Evolutionary conservation across 2,329 filamentous ascomycete genomes (phyloP), one percentile per base, ranked within the genome.

Genomic region (Dryadomyces sulphureus): DNA sequence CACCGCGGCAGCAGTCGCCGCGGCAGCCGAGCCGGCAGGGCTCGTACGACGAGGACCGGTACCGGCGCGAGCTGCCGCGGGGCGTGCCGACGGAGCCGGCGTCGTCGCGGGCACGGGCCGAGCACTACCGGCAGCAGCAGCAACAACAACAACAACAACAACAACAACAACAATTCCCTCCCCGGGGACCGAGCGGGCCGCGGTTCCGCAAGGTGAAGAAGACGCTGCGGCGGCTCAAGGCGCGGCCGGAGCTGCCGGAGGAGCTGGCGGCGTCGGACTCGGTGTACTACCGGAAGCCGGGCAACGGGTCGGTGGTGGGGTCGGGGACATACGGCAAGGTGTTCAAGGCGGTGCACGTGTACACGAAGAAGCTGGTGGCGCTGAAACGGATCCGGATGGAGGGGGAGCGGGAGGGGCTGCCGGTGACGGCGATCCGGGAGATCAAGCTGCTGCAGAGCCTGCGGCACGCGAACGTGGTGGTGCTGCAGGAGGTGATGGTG

Each of bases 311-410:
- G 0, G 90, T 96, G 0, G 83, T 96, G 19, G 90, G 90, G 16
- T 94, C 90, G 38, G 90, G 90, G 11, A 96, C 90, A 0, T 96
- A 95, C 56, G 92, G 87, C 45, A 94, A 94, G 61, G 88, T 94
- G 5, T 94, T 93, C 69, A 94, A 94, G 60, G 88, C 79, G n/a
- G 69, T 88, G 8, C 87, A 94, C 57, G 85, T 92, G n/a, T 93
- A 93, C 59, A 94, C 85, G 1, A 84, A 84, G 54, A 77, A 79
- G 36, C 72, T 84, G 49, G 88, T 93, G 21, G 88, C 88, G 1
- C 68, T 94, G 49, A 94, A 94, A 66, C 83, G 85, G 56, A 93
- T 94, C 50, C 80, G 87, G 11, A 94, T 94, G 88, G 87, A 94
- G 60, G 86, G 87, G 40, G 88, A 94, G 66, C 74, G 83, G 48